Conservation (phyloP, 2,329 filamentous ascomycete species). For the Juglanconis sp. region DNA sequence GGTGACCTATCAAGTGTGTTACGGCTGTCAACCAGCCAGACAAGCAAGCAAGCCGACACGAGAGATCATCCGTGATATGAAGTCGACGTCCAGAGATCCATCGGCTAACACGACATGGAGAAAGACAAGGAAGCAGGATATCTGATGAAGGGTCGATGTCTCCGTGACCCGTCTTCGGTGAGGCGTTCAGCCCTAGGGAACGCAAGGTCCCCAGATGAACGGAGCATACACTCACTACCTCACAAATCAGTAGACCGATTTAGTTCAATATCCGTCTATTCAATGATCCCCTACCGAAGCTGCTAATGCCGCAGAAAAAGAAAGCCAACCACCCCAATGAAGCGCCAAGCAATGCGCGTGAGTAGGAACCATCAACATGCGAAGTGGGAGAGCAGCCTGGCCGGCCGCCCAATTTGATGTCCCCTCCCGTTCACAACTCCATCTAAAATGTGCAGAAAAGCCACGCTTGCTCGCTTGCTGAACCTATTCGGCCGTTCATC, state of each 20-base stretch:
- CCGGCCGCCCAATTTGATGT: background rate
- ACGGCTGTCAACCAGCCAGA: too few species aligned
- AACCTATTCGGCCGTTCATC: background rate
- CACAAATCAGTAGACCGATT: too few species aligned
- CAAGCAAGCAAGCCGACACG: too few species aligned
- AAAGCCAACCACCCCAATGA: background rate
- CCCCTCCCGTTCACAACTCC: background rate
- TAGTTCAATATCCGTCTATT: background rate
- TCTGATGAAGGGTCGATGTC: too few species aligned
- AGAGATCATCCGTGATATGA: too few species aligned
- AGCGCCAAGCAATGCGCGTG: conserved; percentile 1
- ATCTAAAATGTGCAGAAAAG: background rate
- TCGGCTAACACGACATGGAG: too few species aligned
- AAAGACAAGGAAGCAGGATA: too few species aligned
- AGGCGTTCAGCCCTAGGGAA: too few species aligned
- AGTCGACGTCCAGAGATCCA: too few species aligned
- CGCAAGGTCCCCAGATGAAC: background rate
- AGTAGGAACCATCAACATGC: background rate
- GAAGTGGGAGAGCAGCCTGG: background rate
- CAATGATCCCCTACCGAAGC: background rate
- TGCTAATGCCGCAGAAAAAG: background rate
- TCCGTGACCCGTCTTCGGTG: too few species aligned
- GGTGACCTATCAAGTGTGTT: too few species aligned
- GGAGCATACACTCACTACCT: too few species aligned
- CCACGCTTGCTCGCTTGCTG: background rate